Evolutionary conservation across 306 rosid species (phyloP), one percentile per base, ranked within the genome.

Genomic region (Casuarina glauca): DNA sequence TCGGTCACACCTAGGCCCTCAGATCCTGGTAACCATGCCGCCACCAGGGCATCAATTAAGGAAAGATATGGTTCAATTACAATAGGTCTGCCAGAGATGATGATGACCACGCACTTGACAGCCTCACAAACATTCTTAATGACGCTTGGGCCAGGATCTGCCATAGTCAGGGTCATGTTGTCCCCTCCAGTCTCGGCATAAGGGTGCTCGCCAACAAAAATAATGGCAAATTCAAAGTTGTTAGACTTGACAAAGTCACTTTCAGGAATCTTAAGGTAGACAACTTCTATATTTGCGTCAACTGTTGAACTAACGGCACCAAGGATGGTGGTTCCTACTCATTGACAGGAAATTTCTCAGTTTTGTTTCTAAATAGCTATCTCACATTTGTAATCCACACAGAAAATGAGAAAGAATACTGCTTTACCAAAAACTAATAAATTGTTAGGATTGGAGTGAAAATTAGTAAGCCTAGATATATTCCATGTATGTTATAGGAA

Each of bases 1-100:
- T 93, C 99, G 5, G 93, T 76, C 78, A 95, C 85, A 20, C 99
- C 99, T 81, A 85, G 96, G 79, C 99, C 99, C 73, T 95, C 97
- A 0, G 93, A 82, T 55, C 97, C 97, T 0, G 99, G 99, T 83
- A 95, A 83, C 99, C 99, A 95, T 58, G 97, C 97, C 6, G 96
- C 97, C 60, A 95, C 91, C 74, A 93, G 77, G 51, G 91, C 91
- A 74, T 93, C 93, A 58, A 91, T 83, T 0, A 81, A 74, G 15
- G 92, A 82, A 83, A 95, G 20, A 70, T 93, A 88, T 10, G 97
- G 99, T 77, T 95, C 94, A 0, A 95, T 86, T 66, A 90, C 96
- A 15, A 95, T 78, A 69, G 97, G 99, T 69, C 97, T 88, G 53
- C 99, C 99, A 55, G 97, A 89, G 69, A 95, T 72, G 41, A 91